A percentile compares a stretch with the other conserved stretches of the same genome.
Conservation (phyloP, 192 early-diverging fungal genomes). For the Entophlyctis luteolus region DNA sequence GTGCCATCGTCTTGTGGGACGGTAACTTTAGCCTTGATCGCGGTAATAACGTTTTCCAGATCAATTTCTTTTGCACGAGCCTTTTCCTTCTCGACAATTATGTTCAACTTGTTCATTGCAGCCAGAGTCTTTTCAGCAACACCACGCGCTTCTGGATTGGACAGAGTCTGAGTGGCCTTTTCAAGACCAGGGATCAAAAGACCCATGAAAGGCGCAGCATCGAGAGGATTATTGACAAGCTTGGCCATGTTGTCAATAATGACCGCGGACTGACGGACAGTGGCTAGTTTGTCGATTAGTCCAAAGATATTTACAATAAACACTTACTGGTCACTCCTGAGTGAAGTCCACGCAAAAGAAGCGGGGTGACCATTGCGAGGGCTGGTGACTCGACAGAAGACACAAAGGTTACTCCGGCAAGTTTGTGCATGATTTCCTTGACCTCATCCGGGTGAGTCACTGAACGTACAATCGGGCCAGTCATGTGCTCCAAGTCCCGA, state of each 20-base stretch:
- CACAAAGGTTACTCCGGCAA: constrained; percentile 75
- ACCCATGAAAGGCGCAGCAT: constrained; percentile 77
- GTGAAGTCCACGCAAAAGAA: constrained; percentile 61
- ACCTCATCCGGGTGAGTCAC: constrained; percentile 78
- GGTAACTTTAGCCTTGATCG: constrained; percentile 48
- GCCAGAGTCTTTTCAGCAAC: constrained; percentile 68
- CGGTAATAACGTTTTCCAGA: constrained; percentile 41
- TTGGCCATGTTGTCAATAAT: constrained; percentile 92
- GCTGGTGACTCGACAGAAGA: constrained; percentile 70
- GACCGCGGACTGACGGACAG: constrained; percentile 70
- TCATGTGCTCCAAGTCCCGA: constrained; percentile 55
- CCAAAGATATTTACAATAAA: not conserved
- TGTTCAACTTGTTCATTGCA: constrained; percentile 39
- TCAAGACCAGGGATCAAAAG: constrained; percentile 72
- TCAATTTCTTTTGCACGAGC: constrained; percentile 31
- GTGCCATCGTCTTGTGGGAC: constrained; percentile 39
- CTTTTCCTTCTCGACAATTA: constrained; percentile 35
- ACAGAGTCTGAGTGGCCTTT: constrained; percentile 68
- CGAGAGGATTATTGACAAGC: constrained; percentile 76
- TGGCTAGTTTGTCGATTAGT: constrained; percentile 33
- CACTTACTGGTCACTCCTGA: constrained; percentile 27
- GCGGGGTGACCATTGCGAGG: constrained; percentile 75
- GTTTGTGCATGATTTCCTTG: constrained; percentile 69
- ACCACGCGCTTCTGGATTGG: constrained; percentile 72
- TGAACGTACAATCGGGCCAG: constrained; percentile 59